Evolutionary conservation across 306 rosid genomes (phyloP).

Genomic region (Vachellia pachyceras): DNA sequence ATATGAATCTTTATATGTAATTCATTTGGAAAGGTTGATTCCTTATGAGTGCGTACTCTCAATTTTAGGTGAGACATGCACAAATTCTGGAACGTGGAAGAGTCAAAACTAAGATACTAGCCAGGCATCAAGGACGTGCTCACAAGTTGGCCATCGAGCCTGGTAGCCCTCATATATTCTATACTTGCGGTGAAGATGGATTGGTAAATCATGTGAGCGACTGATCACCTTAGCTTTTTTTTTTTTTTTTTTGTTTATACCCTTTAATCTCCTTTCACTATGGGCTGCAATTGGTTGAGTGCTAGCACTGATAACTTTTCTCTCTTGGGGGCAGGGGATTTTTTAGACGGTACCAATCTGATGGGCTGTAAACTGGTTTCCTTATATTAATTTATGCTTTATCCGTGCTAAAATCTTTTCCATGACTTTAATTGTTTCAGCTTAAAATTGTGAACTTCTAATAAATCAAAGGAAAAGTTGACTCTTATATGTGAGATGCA

Average conservation of each 20-base stretch:
- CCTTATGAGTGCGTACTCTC: constrained; percentile 24
- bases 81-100: constrained; percentile 61
- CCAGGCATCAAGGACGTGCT: constrained; percentile 74
- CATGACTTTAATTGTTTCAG: not conserved
- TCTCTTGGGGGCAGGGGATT: constrained; percentile 6
- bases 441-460: not conserved
- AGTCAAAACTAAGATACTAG: constrained; percentile 63
- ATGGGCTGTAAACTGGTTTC: constrained; percentile 10
- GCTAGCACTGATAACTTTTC: not conserved
- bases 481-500: constrained; percentile 13
- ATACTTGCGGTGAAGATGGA: constrained; percentile 97
- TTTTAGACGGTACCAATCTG: not conserved
- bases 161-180: constrained; percentile 91
- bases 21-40: constrained; percentile 33
- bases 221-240: constrained; percentile 8
- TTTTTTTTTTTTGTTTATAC: not conserved
- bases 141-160: constrained; percentile 97
- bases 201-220: constrained; percentile 86
- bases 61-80: constrained; percentile 83
- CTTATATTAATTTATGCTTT: not conserved
- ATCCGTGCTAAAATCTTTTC: not conserved
- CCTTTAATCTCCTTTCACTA: not conserved
- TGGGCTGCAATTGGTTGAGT: constrained; percentile 1
- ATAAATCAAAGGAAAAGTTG: not conserved
- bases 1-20: not conserved